phyloP scores from a whole-genome alignment of 129 eudicot species.

The Saposhnikovia divaricata region DNA sequence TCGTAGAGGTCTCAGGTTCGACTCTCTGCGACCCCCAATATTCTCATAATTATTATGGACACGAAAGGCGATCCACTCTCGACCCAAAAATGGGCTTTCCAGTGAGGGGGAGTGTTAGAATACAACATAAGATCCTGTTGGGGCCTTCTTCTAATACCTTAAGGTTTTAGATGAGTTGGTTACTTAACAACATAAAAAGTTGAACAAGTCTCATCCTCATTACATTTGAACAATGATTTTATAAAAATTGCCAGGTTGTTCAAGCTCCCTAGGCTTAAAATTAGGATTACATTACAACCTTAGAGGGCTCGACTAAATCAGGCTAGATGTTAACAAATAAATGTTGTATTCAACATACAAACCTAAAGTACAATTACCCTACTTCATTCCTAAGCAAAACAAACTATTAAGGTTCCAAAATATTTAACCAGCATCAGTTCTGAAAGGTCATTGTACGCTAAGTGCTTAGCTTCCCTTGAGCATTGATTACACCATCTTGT shows the following conservation, averaged over 20 bases:
- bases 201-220: not conserved
- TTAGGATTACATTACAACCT: constrained; percentile 6
- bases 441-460: not conserved
- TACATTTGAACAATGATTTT: not conserved
- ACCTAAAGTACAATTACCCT: constrained; percentile 13
- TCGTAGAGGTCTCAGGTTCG: too few species aligned
- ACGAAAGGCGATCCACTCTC: too few species aligned
- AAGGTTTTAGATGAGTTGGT: too few species aligned
- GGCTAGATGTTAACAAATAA: not conserved
- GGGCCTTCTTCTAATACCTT: too few species aligned
- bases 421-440: not conserved
- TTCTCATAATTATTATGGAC: too few species aligned
- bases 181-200: too few species aligned
- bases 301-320: constrained; percentile 3
- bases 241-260: not conserved
- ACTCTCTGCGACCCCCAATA: too few species aligned
- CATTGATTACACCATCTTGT: not conserved
- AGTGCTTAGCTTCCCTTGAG: not conserved
- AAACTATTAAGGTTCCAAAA: not conserved
- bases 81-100: too few species aligned
- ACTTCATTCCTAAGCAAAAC: not conserved
- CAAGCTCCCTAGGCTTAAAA: constrained; percentile 8
- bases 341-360: constrained; percentile 1
- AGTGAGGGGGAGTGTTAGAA: too few species aligned
- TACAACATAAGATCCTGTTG: too few species aligned